phyloP scores from a whole-genome alignment of 2,329 filamentous ascomycete genomes.

The Venturia pyrina region DNA sequence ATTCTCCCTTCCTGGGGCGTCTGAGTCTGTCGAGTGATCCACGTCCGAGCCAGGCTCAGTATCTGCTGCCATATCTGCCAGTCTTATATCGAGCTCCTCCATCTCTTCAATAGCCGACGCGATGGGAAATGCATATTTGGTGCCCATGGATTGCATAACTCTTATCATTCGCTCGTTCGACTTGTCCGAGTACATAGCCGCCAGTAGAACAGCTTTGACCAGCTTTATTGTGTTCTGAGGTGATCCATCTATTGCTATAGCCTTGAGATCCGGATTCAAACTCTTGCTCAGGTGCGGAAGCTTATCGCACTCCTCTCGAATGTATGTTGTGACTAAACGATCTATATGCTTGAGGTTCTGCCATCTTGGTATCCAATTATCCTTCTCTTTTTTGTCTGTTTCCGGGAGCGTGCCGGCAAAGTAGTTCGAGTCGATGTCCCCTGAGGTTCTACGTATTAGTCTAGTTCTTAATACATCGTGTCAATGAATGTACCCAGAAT shows the following conservation, averaged over 20 bases:
- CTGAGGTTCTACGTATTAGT: conserved; percentile 24
- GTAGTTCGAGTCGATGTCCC: conserved; percentile 37
- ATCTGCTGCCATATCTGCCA: conserved; percentile 12
- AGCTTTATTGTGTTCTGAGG: conserved; percentile 28
- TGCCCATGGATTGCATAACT: conserved; percentile 28
- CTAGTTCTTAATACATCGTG: no score
- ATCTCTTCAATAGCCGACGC: conserved; percentile 31
- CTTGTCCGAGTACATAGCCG: conserved; percentile 36
- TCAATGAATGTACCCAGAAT: no score
- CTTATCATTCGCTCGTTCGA: conserved; percentile 39
- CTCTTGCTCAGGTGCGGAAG: conserved; percentile 29
- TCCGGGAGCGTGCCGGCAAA: conserved; percentile 40
- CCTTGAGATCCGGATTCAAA: conserved; percentile 37
- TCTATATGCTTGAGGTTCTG: conserved; percentile 44
- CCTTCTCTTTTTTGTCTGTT: conserved; percentile 29
- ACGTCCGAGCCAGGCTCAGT: conserved; percentile 9
- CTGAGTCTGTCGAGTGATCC: conserved; percentile 5
- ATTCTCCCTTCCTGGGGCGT: conserved; percentile 15
- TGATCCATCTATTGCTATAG: conserved; percentile 35
- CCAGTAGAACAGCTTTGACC: conserved; percentile 39
- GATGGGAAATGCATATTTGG: conserved; percentile 27
- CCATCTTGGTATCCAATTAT: conserved; percentile 43
- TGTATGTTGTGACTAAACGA: conserved; percentile 37
- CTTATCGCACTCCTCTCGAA: conserved; percentile 35
- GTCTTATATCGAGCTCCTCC: conserved; percentile 16